Evolutionary conservation across 192 early-diverging fungal species (phyloP).

Genomic region (Glomus cerebriforme): DNA sequence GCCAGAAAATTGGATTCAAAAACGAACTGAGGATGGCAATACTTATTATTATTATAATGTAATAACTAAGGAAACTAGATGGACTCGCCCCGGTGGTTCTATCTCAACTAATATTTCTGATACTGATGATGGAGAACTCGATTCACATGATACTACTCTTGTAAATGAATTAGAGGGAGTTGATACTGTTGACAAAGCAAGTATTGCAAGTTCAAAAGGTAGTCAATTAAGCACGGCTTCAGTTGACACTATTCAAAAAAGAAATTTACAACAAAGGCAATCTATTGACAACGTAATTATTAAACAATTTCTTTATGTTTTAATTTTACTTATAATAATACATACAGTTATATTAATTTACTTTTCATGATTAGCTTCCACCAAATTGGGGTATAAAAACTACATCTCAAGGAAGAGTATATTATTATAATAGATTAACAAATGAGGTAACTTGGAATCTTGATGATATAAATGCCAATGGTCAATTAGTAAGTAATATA

Average conservation of each 20-base stretch:
- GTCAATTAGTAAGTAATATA: conserved; percentile 3
- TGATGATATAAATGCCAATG: conserved; percentile 38
- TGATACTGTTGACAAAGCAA: background rate
- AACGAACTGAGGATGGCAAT: conserved; percentile 39
- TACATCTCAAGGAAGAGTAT: conserved; percentile 46
- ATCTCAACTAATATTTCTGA: too few relatives aligned
- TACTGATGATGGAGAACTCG: background rate
- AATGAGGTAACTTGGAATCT: conserved; percentile 55
- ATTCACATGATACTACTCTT: background rate
- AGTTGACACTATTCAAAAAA: conserved; percentile 2
- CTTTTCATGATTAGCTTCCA: conserved; percentile 32
- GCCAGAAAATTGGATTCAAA: conserved; percentile 33
- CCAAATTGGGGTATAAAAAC: conserved; percentile 51
- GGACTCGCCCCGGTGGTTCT: conserved; percentile 32
- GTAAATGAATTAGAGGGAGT: background rate
- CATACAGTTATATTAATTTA: background rate
- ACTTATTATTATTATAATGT: conserved; percentile 44
- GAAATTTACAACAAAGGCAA: background rate
- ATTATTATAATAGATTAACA: conserved; percentile 57
- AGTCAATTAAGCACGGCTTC: conserved; percentile 8
- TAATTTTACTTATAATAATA: background rate
- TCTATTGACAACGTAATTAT: background rate
- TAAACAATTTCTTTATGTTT: background rate
- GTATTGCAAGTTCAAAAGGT: conserved; percentile 14
- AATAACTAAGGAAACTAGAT: conserved; percentile 40